Percentiles rank a stretch among this genome's conserved stretches.
These are phyloP conservation scores for Gentiana straminea DNA, from an alignment of 257 asterid species.

Conservation along the genomic window DNA sequence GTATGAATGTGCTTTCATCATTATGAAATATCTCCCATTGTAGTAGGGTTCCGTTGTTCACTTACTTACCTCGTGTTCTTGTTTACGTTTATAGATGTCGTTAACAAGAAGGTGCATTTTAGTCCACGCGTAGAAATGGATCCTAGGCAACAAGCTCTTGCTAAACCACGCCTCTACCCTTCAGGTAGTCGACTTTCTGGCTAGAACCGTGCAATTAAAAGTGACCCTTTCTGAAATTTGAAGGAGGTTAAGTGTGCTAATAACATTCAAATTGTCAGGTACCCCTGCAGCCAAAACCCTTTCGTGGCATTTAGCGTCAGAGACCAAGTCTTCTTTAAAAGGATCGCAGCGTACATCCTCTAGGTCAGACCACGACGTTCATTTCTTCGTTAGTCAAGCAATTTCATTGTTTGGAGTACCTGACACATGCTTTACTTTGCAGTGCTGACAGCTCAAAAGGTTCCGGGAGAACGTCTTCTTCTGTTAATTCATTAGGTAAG, in stretches of 20 bases:
- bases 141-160: slow-evolving; percentile 43
- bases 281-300: slow-evolving; percentile 67
- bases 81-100: slow-evolving; percentile 38
- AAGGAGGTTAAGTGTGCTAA: not conserved
- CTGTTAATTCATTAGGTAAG: slow-evolving; percentile 43
- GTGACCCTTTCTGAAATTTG: not conserved
- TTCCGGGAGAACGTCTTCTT: slow-evolving; percentile 25
- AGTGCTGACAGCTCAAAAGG: slow-evolving; percentile 46
- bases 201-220: not conserved
- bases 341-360: slow-evolving; percentile 42
- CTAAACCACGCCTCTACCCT: slow-evolving; percentile 45
- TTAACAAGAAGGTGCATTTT: slow-evolving; percentile 80
- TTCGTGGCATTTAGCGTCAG: slow-evolving; percentile 96
- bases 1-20: slow-evolving; percentile 26
- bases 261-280: slow-evolving; percentile 27
- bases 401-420: slow-evolving; percentile 4
- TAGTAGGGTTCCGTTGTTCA: slow-evolving; percentile 8
- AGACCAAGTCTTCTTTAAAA: slow-evolving; percentile 69
- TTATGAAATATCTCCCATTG: not conserved
- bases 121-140: slow-evolving; percentile 53
- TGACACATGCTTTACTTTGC: slow-evolving; percentile 21
- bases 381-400: not conserved
- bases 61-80: slow-evolving; percentile 5
- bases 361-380: slow-evolving; percentile 38
- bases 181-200: slow-evolving; percentile 36